Base-by-base conservation (phyloP, 2,329 filamentous ascomycete species). In the Phoma sp. region DNA sequence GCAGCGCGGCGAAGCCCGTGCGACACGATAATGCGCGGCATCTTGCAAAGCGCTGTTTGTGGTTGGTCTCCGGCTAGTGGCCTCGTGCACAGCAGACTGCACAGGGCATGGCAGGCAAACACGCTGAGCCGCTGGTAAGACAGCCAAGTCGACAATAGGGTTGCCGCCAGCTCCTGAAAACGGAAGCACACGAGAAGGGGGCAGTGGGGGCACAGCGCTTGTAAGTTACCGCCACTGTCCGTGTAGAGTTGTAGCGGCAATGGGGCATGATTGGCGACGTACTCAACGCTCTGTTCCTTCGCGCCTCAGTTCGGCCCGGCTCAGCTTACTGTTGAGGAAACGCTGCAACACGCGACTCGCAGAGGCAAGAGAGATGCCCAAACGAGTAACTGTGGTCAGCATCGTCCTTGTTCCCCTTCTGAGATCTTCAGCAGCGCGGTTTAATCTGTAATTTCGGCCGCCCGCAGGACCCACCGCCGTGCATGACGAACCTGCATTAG, bases 1-100 rank as follows among this genome's bases (percentile, higher is more conserved):
- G 53, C 53, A 56, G 42, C 39, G 38, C 53, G 47, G 53, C 47
- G 27, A 37, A 47, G 53, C 37, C 43, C 47, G 53, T 56, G 47
- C 42, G 23, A 44, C 37, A 36, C n/a, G 39, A 47, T 22, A 38
- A 25, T 43, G 38, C 33, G 39, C 43, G 24, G 47, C 39, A 23
- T 56, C 38, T 39, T 29, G 44, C 35, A 33, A 36, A 44, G 43
- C 39, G 42, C 30, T 32, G 37, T 44, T 27, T 38, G n/a, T 42
- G 23, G 38, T 41, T 30, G 24, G 42, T 24, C 27, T 48, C 9
- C 23, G 37, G 45, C 45, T 45, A 36, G 41, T 36, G 36, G 29
- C 47, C 43, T 51, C 43, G 47, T 52, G 44, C 44, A 52, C 32
- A 24, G 38, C 35, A 44, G 23, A 11, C 29, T 13, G 29, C 40